Percentiles rank a stretch among this genome's conserved stretches.
Conservation (phyloP, 2,329 filamentous ascomycete species). For the Penicillium sp. region DNA sequence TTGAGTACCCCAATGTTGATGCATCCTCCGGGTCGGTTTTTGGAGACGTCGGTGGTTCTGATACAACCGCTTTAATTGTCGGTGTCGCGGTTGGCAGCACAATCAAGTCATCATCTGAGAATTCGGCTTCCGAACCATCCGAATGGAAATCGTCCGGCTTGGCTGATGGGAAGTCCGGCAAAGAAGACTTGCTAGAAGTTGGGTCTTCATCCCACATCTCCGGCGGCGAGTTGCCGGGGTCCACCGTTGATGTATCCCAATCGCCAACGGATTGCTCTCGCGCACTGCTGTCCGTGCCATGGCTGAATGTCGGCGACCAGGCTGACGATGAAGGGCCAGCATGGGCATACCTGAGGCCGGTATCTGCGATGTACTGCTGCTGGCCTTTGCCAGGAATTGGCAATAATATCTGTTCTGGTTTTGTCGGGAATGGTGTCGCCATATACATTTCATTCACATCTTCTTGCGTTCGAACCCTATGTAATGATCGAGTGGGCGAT, state of each 20-base stretch:
- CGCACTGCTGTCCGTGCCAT: constrained; percentile 25
- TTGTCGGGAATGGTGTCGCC: constrained; percentile 48
- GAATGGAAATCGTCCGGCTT: constrained; percentile 23
- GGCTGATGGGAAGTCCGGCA: constrained; percentile 24
- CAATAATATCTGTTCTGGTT: constrained; percentile 46
- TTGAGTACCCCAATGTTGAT: constrained; percentile 34
- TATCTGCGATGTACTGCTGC: constrained; percentile 32
- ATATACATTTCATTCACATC: constrained; percentile 40
- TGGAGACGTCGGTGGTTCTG: constrained; percentile 31
- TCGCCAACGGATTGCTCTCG: constrained; percentile 29
- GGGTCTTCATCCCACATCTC: constrained; percentile 41
- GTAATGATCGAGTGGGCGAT: constrained; percentile 38
- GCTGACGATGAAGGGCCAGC: constrained; percentile 29
- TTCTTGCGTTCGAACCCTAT: constrained; percentile 33
- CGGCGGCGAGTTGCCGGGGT: constrained; percentile 37
- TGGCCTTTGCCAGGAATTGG: constrained; percentile 43
- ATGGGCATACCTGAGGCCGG: constrained; percentile 34
- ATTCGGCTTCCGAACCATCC: constrained; percentile 22
- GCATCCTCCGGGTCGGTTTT: constrained; percentile 20
- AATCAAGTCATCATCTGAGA: constrained; percentile 36
- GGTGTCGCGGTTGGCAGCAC: constrained; percentile 32
- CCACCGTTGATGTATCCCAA: constrained; percentile 40
- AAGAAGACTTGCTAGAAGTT: constrained; percentile 38
- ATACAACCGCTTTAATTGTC: constrained; percentile 40
- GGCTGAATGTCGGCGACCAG: constrained; percentile 29